These are phyloP conservation scores for Caryopteris hybrid DNA, from an alignment of 305 asterid species.

Conservation along the genomic window DNA sequence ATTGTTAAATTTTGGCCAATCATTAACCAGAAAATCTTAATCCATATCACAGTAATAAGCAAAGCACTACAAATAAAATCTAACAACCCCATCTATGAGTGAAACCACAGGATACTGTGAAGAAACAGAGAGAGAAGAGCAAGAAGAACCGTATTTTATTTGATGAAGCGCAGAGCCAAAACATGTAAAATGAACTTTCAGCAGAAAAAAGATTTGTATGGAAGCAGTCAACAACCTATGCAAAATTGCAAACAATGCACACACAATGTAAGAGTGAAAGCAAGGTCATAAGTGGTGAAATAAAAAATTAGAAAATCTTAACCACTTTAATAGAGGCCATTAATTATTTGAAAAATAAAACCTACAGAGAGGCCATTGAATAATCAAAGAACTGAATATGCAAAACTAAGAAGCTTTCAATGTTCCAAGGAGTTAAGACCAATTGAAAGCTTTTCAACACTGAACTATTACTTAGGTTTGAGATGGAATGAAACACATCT, in stretches of 20 bases:
- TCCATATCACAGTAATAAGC: not conserved
- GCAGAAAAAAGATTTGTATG: not conserved
- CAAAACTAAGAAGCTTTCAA: not conserved
- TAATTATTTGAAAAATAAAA: not conserved
- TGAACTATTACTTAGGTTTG: not conserved
- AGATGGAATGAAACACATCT: not conserved
- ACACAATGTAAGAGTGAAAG: too few relatives aligned
- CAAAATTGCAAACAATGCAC: too few relatives aligned
- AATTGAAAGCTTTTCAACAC: not conserved
- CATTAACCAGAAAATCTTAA: not conserved
- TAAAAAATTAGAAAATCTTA: not conserved
- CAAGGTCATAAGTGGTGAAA: too few relatives aligned
- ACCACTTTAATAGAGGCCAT: not conserved
- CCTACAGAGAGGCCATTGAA: not conserved
- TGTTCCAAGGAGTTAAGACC: not conserved
- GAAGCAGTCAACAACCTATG: constrained; percentile 1
- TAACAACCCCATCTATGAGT: not conserved
- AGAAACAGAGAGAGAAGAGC: not conserved
- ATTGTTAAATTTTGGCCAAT: not conserved
- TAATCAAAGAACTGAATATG: constrained; percentile 2
- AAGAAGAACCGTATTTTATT: not conserved
- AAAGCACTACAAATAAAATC: not conserved
- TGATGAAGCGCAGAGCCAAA: not conserved
- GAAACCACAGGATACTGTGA: not conserved
- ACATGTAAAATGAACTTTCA: not conserved